Conservation (phyloP, 2,329 filamentous ascomycete species). For the Fusarium pseudonygamai region DNA sequence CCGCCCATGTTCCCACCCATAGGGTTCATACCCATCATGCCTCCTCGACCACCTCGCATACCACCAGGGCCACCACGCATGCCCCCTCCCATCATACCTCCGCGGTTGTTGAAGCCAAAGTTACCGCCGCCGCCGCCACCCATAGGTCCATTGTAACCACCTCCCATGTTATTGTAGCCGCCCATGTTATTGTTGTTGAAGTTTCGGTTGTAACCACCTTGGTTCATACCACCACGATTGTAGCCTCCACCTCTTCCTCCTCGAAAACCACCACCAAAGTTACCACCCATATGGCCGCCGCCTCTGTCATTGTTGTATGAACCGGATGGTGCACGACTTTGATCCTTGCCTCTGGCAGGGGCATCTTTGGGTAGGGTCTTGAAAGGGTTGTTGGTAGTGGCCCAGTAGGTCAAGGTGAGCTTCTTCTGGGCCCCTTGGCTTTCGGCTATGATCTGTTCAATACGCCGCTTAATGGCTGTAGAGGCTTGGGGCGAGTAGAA, state of each 20-base stretch:
- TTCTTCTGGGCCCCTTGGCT: conserved; percentile 71
- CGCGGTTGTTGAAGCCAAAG: conserved; percentile 58
- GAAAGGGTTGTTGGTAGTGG: conserved; percentile 84
- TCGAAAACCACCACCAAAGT: conserved; percentile 63
- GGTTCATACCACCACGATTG: conserved; percentile 59
- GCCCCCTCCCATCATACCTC: conserved; percentile 57
- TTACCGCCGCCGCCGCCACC: conserved; percentile 60
- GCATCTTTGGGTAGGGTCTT: conserved; percentile 90
- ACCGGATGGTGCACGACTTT: conserved; percentile 62
- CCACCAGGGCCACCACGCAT: conserved; percentile 61
- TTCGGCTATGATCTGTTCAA: conserved; percentile 70
- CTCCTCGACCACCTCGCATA: conserved; percentile 59
- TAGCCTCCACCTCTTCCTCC: conserved; percentile 61
- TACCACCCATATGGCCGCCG: conserved; percentile 51
- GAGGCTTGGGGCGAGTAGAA: conserved; percentile 85
- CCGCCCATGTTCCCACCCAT: conserved; percentile 57
- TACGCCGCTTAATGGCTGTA: conserved; percentile 82
- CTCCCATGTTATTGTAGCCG: conserved; percentile 56
- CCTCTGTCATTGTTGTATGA: conserved; percentile 58
- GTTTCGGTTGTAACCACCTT: conserved; percentile 55
- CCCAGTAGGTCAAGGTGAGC: conserved; percentile 77
- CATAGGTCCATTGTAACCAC: conserved; percentile 61
- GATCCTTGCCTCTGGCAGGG: conserved; percentile 69
- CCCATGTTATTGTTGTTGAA: conserved; percentile 58
- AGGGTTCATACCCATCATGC: conserved; percentile 60